These are phyloP conservation scores for Trichoderma cornu-damae DNA, from an alignment of 2,329 filamentous ascomycete species.

Conservation along the genomic window DNA sequence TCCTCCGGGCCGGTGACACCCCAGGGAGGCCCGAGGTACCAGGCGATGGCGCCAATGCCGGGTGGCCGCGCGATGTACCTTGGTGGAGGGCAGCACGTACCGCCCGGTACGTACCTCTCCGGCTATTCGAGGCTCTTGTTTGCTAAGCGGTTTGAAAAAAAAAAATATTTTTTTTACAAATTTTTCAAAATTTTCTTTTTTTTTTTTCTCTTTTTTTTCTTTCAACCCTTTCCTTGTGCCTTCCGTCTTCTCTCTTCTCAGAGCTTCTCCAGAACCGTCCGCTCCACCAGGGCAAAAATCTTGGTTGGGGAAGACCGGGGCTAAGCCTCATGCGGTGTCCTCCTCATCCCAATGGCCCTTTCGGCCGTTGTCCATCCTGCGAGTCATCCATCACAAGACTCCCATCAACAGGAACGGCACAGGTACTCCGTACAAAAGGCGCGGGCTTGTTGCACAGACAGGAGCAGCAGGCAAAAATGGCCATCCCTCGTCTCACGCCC, in stretches of 20 bases:
- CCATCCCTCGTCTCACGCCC: conserved; percentile 11
- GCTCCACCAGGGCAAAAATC: too few relatives aligned
- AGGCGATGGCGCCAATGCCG: background rate
- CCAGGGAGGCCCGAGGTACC: conserved; percentile 2
- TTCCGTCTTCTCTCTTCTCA: conserved; percentile 19
- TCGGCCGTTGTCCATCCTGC: conserved; percentile 4
- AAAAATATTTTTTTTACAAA: too few relatives aligned
- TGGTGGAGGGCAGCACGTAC: background rate
- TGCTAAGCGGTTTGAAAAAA: conserved; percentile 17
- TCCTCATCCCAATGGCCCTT: background rate
- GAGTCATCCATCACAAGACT: conserved; percentile 18
- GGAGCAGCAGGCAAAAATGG: background rate
- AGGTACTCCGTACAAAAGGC: background rate
- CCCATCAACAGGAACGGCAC: background rate
- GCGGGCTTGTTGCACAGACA: background rate
- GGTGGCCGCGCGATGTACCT: background rate
- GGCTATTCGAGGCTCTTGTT: conserved; percentile 36
- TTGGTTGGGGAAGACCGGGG: background rate
- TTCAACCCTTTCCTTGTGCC: too few relatives aligned
- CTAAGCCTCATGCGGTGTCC: conserved; percentile 8
- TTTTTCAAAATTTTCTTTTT: too few relatives aligned
- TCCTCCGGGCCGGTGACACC: conserved; percentile 8
- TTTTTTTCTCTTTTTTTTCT: background rate
- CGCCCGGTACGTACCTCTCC: conserved; percentile 16
- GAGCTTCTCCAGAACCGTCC: conserved; percentile 12